Evolutionary conservation across 257 asterid genomes (phyloP).

Genomic region (Jacaranda copaia): DNA sequence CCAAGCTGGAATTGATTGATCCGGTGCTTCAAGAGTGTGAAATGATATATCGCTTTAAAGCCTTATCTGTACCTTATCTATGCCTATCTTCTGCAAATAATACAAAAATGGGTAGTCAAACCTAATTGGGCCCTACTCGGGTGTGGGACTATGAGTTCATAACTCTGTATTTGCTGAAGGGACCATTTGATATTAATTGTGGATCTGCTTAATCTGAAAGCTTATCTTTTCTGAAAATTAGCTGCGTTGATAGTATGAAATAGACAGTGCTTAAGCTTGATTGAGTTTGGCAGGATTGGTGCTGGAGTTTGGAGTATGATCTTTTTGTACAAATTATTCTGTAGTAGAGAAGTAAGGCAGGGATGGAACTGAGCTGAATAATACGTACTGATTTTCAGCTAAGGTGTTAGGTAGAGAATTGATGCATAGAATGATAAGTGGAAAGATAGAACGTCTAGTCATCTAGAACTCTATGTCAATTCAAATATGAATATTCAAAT

Average conservation of each 20-base stretch:
- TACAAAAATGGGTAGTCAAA: neutral
- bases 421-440: neutral
- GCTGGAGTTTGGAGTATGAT: neutral
- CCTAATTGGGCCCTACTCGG: neutral
- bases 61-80: neutral
- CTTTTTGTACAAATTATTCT: neutral
- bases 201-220: constrained; percentile 7
- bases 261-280: neutral
- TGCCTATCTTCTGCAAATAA: neutral
- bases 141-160: neutral
- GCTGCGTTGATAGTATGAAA: neutral
- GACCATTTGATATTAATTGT: constrained; percentile 4
- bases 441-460: neutral
- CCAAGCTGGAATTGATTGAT: neutral
- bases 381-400: neutral
- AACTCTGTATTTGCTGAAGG: neutral
- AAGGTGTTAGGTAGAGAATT: neutral
- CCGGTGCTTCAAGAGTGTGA: neutral
- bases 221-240: neutral
- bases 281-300: neutral
- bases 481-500: neutral
- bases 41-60: neutral
- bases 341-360: no score
- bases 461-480: neutral
- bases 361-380: no score